phyloP scores from a whole-genome alignment of 345 rosid genomes.

The Eucalyptus virginea region DNA sequence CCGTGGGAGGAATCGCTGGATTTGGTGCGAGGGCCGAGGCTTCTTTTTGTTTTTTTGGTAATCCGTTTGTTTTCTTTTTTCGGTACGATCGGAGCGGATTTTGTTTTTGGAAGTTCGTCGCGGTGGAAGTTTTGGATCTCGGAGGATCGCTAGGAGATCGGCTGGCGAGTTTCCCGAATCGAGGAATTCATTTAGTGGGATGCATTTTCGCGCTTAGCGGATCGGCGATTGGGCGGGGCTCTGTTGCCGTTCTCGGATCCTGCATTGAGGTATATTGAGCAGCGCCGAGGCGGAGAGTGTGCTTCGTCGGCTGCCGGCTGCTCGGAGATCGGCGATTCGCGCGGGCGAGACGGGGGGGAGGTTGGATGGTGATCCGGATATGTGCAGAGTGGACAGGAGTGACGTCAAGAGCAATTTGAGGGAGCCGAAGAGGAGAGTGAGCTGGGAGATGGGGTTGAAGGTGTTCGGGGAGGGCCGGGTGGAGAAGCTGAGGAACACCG shows the following conservation, averaged over 20 bases:
- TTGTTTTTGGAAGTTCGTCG: not conserved
- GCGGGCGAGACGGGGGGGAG: not conserved
- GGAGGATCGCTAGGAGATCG: not conserved
- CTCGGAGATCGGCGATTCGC: not conserved
- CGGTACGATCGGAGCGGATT: not conserved
- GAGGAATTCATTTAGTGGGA: not conserved
- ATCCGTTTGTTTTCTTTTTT: not conserved
- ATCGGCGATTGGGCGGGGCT: not conserved
- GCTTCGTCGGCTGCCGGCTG: not conserved
- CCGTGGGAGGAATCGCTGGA: not conserved
- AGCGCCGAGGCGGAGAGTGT: not conserved
- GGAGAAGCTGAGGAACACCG: slow-evolving; percentile 51
- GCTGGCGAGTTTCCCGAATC: not conserved
- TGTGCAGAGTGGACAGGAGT: slow-evolving; percentile 34
- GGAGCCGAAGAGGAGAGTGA: slow-evolving; percentile 6
- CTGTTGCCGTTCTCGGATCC: not conserved
- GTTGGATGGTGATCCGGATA: not conserved
- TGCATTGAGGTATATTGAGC: not conserved
- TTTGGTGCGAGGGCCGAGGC: not conserved
- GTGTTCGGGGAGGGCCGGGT: slow-evolving; percentile 20
- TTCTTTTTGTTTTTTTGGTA: not conserved
- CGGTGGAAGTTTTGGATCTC: not conserved
- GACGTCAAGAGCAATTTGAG: slow-evolving; percentile 7
- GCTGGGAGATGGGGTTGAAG: slow-evolving; percentile 30
- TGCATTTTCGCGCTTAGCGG: not conserved